Evolutionary conservation across 306 rosid genomes (phyloP).

Genomic region (Gleditsia sinensis): DNA sequence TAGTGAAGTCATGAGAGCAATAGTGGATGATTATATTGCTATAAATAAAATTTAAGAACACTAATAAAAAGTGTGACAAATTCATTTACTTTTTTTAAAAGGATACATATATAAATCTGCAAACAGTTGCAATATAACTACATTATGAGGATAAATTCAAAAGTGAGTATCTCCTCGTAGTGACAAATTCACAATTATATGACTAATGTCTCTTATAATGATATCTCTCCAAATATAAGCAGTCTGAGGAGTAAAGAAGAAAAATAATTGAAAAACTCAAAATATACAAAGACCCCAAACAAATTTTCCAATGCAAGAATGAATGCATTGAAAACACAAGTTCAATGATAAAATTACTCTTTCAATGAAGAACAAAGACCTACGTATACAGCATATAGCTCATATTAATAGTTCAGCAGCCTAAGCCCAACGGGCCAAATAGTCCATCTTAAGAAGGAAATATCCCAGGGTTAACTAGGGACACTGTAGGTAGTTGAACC

Average conservation of each 20-base stretch:
- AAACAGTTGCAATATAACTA: neutral
- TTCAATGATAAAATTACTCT: neutral
- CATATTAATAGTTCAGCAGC: neutral
- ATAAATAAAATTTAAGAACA: neutral
- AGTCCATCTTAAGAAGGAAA: neutral
- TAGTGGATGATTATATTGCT: neutral
- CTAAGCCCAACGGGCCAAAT: neutral
- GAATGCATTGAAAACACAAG: neutral
- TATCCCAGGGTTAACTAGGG: neutral
- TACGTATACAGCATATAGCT: neutral
- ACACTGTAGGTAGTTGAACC: neutral
- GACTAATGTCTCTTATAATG: neutral
- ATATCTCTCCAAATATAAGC: conserved; percentile 28
- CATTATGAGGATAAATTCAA: neutral
- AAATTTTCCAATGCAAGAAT: conserved; percentile 6
- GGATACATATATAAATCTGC: neutral
- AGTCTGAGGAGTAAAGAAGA: conserved; percentile 18
- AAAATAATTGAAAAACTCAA: neutral
- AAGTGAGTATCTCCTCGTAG: neutral
- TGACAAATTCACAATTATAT: neutral
- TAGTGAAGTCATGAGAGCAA: neutral
- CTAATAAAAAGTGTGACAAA: neutral
- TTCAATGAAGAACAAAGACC: neutral
- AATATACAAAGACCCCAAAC: neutral
- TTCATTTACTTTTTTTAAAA: neutral